phyloP scores from a whole-genome alignment of 805 yeast genomes.

The Suhomyces vadensis region DNA sequence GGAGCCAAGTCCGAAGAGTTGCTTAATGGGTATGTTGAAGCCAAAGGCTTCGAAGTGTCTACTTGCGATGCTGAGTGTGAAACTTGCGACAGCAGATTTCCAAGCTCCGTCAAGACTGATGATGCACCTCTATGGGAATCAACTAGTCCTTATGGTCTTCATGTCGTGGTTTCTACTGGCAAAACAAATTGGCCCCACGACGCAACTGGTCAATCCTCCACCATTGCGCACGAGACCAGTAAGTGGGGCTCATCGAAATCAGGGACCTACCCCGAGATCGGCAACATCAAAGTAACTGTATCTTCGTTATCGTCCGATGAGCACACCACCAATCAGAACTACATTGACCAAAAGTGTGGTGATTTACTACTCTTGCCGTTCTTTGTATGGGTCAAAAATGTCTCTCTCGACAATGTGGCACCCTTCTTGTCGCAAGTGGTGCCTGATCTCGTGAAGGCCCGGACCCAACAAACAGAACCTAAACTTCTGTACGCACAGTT shows the following conservation, averaged over 20 bases:
- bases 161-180: conserved; percentile 81
- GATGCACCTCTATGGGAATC: conserved; percentile 61
- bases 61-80: conserved; percentile 55
- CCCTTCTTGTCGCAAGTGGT: conserved; percentile 46
- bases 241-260: conserved; percentile 31
- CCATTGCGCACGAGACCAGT: conserved; percentile 48
- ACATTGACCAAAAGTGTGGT: conserved; percentile 46
- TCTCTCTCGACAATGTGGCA: conserved; percentile 45
- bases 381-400: conserved; percentile 65
- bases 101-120: conserved; percentile 48
- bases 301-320: conserved; percentile 54
- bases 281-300: conserved; percentile 51
- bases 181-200: conserved; percentile 82
- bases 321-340: conserved; percentile 40
- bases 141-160: conserved; percentile 67
- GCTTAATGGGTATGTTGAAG: conserved; percentile 3
- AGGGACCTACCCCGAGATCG: conserved; percentile 21
- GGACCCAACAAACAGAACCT: conserved; percentile 11
- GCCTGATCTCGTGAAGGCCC: conserved; percentile 36
- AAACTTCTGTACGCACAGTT: conserved; percentile 17
- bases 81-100: conserved; percentile 54
- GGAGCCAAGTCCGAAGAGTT: conserved; percentile 1
- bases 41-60: conserved; percentile 36
- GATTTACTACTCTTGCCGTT: conserved; percentile 72
- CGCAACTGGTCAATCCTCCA: conserved; percentile 49